Evolutionary conservation across 352 stramenopile species (phyloP), one percentile per base, ranked within the genome.

Genomic region (Albugo candida): DNA sequence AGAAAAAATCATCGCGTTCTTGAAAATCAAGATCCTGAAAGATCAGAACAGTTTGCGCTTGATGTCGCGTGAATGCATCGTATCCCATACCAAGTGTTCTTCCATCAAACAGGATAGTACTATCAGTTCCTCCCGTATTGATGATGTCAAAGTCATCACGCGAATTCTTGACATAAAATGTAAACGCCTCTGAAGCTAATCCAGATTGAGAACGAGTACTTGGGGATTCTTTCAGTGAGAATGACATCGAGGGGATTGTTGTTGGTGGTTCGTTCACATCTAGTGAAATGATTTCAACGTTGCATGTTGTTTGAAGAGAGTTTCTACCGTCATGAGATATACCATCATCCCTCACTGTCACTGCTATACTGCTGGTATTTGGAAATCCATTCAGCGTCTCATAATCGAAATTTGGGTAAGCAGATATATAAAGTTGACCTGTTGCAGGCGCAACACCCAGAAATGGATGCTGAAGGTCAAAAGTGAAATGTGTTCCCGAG

Each of bases 21-120:
- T 8, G 10, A 2, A 61, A 19, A 31, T 31, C 24, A 8, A 31
- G 24, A n/a, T 18, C 31, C 5, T 44, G 40, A 35, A 64, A 64
- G 11, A 48, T 47, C 13, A 69, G 49, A 3, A 36, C 49, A 8
- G 66, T 46, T 0, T 21, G 55, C 18, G 64, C 31, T 36, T 61
- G 51, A 14, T 45, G 41, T 40, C 59, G 55, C 10, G 39, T 42
- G 14, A 60, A 57, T 13, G 61, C 51, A 16, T 69, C 61, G 37
- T 56, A 66, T 1, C 61, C 61, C 16, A 69, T 48, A 17, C 54
- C 36, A 27, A 69, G 44, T 1, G 61, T 53, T 40, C 51, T 51
- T 13, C 54, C 48, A 1, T 44, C 52, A 0, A 39, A n/a, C 12
- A 55, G 51, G 10, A 51, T n/a, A 1, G 55, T 52, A 18, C 55